Conservation (phyloP, 176 grass and related monocot species). For the Chrysopogon serrulatus region DNA sequence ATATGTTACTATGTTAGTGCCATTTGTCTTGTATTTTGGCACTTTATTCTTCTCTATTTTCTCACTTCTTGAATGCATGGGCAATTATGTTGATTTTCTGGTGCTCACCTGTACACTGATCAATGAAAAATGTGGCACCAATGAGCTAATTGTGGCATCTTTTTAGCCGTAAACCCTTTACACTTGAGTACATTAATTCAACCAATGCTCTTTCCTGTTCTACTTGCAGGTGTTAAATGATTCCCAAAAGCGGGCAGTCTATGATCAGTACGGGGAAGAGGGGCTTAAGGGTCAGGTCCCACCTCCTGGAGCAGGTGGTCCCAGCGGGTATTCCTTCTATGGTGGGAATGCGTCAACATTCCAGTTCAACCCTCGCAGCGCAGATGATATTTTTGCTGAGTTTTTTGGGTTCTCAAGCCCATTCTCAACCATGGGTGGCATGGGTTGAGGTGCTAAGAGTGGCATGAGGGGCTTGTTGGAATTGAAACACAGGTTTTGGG, state of each 20-base stretch:
- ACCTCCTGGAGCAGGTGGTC: slow-evolving; percentile 46
- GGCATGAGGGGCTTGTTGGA: slow-evolving; percentile 40
- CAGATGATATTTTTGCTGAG: slow-evolving; percentile 75
- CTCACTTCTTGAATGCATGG: not conserved
- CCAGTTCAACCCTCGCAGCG: slow-evolving; percentile 65
- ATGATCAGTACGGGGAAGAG: slow-evolving; percentile 79
- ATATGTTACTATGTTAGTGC: not conserved
- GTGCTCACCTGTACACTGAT: not conserved
- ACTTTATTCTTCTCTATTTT: not conserved
- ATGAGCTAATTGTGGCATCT: not conserved
- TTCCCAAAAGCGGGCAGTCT: slow-evolving; percentile 65
- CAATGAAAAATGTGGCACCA: not conserved
- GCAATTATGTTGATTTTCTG: not conserved
- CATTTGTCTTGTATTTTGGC: not conserved
- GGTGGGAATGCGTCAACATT: slow-evolving; percentile 39
- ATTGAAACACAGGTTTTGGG: no score
- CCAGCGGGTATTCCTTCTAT: slow-evolving; percentile 38
- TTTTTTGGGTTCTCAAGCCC: slow-evolving; percentile 73
- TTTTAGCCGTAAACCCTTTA: not conserved
- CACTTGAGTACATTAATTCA: not conserved
- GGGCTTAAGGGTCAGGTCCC: slow-evolving; percentile 67
- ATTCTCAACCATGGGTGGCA: slow-evolving; percentile 45
- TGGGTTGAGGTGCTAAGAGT: slow-evolving; percentile 22
- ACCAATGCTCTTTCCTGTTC: not conserved
- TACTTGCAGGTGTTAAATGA: slow-evolving; percentile 64